These are phyloP conservation scores for Saturnispora zaruensis DNA, from an alignment of 805 yeast genomes.

Conservation along the genomic window DNA sequence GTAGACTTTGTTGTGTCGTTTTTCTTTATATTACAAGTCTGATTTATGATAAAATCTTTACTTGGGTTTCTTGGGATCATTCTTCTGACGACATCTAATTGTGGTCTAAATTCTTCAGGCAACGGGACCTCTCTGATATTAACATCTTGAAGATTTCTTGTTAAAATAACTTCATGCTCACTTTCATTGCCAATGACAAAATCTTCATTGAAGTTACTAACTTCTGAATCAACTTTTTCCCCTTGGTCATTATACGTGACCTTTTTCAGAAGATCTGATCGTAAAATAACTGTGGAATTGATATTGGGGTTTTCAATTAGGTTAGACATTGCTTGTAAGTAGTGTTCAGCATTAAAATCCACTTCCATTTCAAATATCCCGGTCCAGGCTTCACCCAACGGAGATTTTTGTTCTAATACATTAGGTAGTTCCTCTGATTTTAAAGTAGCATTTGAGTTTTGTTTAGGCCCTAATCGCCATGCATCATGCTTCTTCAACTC, in stretches of 20 bases:
- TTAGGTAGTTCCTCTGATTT: conserved; percentile 30
- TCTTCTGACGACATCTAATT: conserved; percentile 60
- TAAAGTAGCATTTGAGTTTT: conserved; percentile 13
- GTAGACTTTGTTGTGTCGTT: conserved; percentile 32
- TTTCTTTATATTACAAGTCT: conserved; percentile 59
- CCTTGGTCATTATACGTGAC: conserved; percentile 26
- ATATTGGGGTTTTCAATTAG: conserved; percentile 78
- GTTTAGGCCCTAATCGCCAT: conserved; percentile 14
- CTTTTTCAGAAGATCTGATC: conserved; percentile 74
- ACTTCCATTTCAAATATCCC: conserved; percentile 44
- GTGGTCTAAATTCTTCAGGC: conserved; percentile 26
- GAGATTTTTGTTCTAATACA: conserved; percentile 33
- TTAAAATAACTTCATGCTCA: conserved; percentile 19
- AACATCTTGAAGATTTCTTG: conserved; percentile 33
- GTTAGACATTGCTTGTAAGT: conserved; percentile 68
- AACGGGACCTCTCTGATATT: conserved; percentile 31
- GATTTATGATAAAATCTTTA: conserved; percentile 75
- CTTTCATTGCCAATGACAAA: conserved; percentile 17
- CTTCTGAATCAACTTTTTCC: conserved; percentile 25
- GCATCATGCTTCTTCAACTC: conserved; percentile 14
- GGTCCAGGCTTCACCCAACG: conserved; percentile 55
- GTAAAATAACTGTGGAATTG: conserved; percentile 80
- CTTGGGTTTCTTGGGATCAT: conserved; percentile 88
- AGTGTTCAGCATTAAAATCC: conserved; percentile 47
- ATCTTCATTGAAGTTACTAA: conserved; percentile 27